Conservation (phyloP, 83 land plant genomes). For the Thuja plicata region DNA sequence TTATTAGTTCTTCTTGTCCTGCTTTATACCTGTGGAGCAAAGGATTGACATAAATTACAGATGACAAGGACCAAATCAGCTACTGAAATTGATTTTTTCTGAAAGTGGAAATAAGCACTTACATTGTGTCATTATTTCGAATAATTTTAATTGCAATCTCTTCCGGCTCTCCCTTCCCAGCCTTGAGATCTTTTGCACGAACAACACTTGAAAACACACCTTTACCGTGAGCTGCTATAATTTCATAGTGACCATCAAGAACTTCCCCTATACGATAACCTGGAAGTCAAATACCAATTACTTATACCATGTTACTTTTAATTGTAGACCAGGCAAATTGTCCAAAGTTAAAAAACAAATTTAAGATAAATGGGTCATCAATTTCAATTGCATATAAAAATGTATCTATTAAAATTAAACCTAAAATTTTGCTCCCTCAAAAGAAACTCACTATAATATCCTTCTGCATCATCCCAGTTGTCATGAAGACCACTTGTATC, state of each 20-base stretch:
- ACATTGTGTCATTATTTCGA: slow-evolving; percentile 97
- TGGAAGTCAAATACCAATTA: slow-evolving; percentile 19
- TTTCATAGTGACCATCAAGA: slow-evolving; percentile 92
- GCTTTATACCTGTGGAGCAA: slow-evolving; percentile 72
- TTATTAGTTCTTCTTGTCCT: slow-evolving; percentile 79
- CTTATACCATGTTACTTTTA: not conserved
- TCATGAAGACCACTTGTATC: slow-evolving; percentile 91
- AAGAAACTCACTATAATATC: slow-evolving; percentile 81
- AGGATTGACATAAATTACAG: not conserved
- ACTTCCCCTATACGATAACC: slow-evolving; percentile 92
- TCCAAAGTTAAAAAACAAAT: not conserved
- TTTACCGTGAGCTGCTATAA: slow-evolving; percentile 93
- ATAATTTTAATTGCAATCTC: slow-evolving; percentile 98
- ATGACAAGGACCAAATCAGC: not conserved
- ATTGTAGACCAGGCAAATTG: not conserved
- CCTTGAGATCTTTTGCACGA: slow-evolving; percentile 93
- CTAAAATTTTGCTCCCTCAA: not conserved
- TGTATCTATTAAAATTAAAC: not conserved
- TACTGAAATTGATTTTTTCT: not conserved
- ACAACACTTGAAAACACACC: slow-evolving; percentile 98
- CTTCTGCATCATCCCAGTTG: slow-evolving; percentile 99
- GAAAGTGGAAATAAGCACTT: slow-evolving; percentile 10
- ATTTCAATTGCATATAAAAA: not conserved
- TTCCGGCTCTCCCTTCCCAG: slow-evolving; percentile 74
- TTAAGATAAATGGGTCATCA: not conserved